Evolutionary conservation across 345 rosid genomes (phyloP).

Genomic region (Cardamine resedifolia): DNA sequence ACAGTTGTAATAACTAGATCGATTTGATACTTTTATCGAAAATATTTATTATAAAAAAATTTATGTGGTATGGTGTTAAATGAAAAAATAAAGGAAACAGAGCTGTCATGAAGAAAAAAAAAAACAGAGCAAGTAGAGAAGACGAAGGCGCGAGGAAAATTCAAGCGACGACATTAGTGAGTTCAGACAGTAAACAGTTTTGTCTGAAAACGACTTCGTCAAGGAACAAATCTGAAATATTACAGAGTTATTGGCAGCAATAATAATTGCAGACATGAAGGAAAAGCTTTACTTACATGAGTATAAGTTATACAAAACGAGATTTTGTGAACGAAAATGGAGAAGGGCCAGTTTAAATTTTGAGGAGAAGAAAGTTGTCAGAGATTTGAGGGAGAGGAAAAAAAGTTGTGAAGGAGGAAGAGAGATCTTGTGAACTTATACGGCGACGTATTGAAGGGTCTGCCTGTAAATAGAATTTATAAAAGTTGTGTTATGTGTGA

Average conservation of each 20-base stretch:
- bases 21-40: background rate
- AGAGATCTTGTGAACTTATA: slow-evolving; percentile 18
- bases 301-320: slow-evolving; percentile 28
- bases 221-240: slow-evolving; percentile 5
- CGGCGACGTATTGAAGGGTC: background rate
- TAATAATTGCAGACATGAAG: background rate
- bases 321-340: slow-evolving; percentile 34
- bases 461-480: slow-evolving; percentile 28
- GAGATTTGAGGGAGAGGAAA: background rate
- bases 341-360: slow-evolving; percentile 35
- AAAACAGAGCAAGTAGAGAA: slow-evolving; percentile 19
- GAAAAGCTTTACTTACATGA: slow-evolving; percentile 35
- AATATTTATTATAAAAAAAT: background rate
- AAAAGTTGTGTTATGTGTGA: slow-evolving; percentile 34
- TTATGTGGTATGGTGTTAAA: slow-evolving; percentile 24
- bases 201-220: slow-evolving; percentile 31
- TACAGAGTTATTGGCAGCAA: background rate
- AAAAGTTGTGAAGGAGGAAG: slow-evolving; percentile 18
- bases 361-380: slow-evolving; percentile 24
- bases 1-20: background rate
- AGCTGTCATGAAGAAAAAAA: slow-evolving; percentile 26
- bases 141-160: slow-evolving; percentile 17
- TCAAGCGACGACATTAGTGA: slow-evolving; percentile 26
- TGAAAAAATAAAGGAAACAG: slow-evolving; percentile 26
- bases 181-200: slow-evolving; percentile 17